Conservation (phyloP, 305 asterid species). For the Petunia hybrid region DNA sequence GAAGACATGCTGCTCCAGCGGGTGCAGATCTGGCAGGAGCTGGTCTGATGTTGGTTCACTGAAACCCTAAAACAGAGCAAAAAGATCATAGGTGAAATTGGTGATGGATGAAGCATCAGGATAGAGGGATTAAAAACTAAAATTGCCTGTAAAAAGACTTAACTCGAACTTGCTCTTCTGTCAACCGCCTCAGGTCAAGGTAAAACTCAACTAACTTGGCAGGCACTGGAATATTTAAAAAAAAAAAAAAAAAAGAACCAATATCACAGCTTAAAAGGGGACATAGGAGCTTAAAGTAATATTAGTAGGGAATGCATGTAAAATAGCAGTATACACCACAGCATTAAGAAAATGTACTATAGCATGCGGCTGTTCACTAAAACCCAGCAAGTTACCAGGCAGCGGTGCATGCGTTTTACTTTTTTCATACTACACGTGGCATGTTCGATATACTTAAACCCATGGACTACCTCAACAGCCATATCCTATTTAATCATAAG, state of each 20-base stretch:
- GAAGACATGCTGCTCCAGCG: conserved; percentile 79
- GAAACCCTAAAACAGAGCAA: conserved; percentile 60
- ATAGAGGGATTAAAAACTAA: not conserved
- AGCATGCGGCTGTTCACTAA: not conserved
- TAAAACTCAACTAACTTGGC: conserved; percentile 75
- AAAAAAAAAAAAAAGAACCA: not conserved
- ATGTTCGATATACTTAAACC: conserved; percentile 20
- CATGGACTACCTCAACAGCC: not conserved
- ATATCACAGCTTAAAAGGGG: not conserved
- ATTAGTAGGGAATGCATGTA: not conserved
- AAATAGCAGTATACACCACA: not conserved
- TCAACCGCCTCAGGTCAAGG: conserved; percentile 73
- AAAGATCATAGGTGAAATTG: conserved; percentile 12
- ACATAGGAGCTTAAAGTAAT: not conserved
- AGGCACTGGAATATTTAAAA: conserved; percentile 56
- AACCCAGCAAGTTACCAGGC: not conserved
- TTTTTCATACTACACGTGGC: not conserved
- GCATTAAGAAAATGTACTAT: not conserved
- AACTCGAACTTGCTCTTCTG: conserved; percentile 88
- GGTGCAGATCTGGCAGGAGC: conserved; percentile 92
- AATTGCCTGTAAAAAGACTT: conserved; percentile 34
- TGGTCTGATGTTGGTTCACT: conserved; percentile 90
- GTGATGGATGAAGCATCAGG: conserved; percentile 1
- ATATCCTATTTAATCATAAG: not conserved
- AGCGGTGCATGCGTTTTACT: not conserved